Evolutionary conservation across 331 rosid species (phyloP).

Genomic region (Stylosanthes scabra): DNA sequence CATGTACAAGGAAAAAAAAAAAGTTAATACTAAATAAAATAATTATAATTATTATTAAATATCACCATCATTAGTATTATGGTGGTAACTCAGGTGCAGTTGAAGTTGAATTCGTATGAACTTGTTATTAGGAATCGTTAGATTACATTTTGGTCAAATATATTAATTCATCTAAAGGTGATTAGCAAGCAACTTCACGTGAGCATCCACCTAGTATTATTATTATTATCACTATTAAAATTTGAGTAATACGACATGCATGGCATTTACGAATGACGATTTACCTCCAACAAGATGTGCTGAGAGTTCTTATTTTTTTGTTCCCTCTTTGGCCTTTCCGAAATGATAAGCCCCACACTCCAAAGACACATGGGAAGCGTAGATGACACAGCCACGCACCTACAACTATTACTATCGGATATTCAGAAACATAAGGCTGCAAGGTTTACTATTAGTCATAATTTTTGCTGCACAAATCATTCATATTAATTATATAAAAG

Average conservation of each 20-base stretch:
- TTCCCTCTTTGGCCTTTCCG: not conserved
- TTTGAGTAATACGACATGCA: not conserved
- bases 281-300: conserved; percentile 13
- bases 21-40: too few species aligned
- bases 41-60: not conserved
- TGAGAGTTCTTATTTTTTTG: not conserved
- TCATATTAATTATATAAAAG: conserved; percentile 6
- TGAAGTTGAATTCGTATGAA: too few species aligned
- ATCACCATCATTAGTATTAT: not conserved
- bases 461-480: conserved; percentile 19
- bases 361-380: not conserved
- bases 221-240: not conserved
- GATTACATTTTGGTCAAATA: too few species aligned
- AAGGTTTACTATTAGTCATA: not conserved
- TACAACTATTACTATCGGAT: too few species aligned
- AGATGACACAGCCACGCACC: not conserved
- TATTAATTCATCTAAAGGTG: too few species aligned
- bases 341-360: not conserved
- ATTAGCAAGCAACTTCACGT: too few species aligned
- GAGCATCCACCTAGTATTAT: too few species aligned
- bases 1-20: too few species aligned
- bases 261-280: not conserved
- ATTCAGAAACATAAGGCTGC: not conserved
- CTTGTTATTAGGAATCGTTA: too few species aligned
- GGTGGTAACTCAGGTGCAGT: too few species aligned